Conservation (phyloP, 2,329 filamentous ascomycete genomes). For the Fusarium liriodendri region DNA sequence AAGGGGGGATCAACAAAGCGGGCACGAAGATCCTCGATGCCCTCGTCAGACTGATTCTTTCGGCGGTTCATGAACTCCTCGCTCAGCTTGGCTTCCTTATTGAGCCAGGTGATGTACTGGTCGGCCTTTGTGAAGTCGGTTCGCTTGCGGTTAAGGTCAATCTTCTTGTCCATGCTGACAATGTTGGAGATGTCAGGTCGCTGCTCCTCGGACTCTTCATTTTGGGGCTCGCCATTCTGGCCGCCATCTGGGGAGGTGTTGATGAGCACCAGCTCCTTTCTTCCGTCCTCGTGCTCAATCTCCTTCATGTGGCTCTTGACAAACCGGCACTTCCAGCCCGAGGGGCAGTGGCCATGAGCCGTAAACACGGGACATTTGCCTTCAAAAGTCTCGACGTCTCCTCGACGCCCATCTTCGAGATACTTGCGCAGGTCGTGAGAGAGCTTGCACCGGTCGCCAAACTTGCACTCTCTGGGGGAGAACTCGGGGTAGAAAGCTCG, state of each 20-base stretch:
- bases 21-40: slow-evolving; percentile 78
- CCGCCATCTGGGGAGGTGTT: slow-evolving; percentile 44
- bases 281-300: slow-evolving; percentile 79
- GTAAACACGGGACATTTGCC: slow-evolving; percentile 87
- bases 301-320: slow-evolving; percentile 88
- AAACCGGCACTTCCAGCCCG: slow-evolving; percentile 96
- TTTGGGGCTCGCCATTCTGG: slow-evolving; percentile 45
- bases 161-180: slow-evolving; percentile 76
- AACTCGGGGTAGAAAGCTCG: slow-evolving; percentile 81
- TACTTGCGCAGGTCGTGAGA: slow-evolving; percentile 90
- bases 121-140: slow-evolving; percentile 79
- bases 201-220: slow-evolving; percentile 60
- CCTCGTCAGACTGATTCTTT: slow-evolving; percentile 56
- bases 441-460: slow-evolving; percentile 83
- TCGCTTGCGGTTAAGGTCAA: slow-evolving; percentile 79
- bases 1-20: slow-evolving; percentile 88
- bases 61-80: slow-evolving; percentile 55
- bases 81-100: slow-evolving; percentile 64
- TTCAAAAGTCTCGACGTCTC: slow-evolving; percentile 80
- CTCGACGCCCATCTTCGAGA: slow-evolving; percentile 81
- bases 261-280: slow-evolving; percentile 81
- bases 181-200: slow-evolving; percentile 80
- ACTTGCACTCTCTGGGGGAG: slow-evolving; percentile 80
- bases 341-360: slow-evolving; percentile 78
- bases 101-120: slow-evolving; percentile 80